Base-by-base conservation (phyloP, 805 yeast species). In the Wickerhamiella alocasiicola region DNA sequence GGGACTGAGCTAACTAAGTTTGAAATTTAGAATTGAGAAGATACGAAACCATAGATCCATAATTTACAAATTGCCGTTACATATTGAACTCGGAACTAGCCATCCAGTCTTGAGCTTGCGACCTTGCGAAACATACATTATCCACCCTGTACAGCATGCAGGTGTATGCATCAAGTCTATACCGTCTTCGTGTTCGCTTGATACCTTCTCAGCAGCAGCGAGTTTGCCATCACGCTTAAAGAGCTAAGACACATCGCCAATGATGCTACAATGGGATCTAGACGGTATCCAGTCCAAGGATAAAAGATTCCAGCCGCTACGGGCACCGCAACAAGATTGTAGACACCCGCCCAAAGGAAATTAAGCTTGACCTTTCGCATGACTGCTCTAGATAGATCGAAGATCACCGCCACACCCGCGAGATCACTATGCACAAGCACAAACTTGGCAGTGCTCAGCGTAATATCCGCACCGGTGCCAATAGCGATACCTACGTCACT, bases 161-260 rank as follows among this genome's bases (percentile, higher is more conserved):
- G n/a, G n/a, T n/a, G n/a, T n/a, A n/a, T n/a, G n/a, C n/a, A n/a
- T n/a, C n/a, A n/a, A n/a, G n/a, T n/a, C n/a, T n/a, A n/a, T n/a
- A n/a, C n/a, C n/a, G n/a, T n/a, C n/a, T 23, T 23, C 11, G 7
- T 23, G 13, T 17, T 31, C 6, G 18, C 13, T 19, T 19, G 17
- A 31, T 35, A 35, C 3, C 39, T 9, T 24, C 16, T 25, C 51
- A 88, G 64, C 51, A 74, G 56, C 45, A 88, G 64, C 0, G 95
- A 84, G 46, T 81, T 81, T 34, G 78, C 52, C 20, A 91, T 87
- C 17, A 88, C 97, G 51, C 94, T 81, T 2, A 84, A 77, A 1
- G 95, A 82, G 48, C 95, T 82, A 52, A 84, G 67, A 0, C 95
- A 94, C 97, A 91, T 91, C 1, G 95, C 81, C 11, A 77, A 72